A percentile compares a stretch with the other conserved stretches of the same genome.
Conservation (phyloP, 768 basidiomycete species). For the Crassisporium funariophilum region DNA sequence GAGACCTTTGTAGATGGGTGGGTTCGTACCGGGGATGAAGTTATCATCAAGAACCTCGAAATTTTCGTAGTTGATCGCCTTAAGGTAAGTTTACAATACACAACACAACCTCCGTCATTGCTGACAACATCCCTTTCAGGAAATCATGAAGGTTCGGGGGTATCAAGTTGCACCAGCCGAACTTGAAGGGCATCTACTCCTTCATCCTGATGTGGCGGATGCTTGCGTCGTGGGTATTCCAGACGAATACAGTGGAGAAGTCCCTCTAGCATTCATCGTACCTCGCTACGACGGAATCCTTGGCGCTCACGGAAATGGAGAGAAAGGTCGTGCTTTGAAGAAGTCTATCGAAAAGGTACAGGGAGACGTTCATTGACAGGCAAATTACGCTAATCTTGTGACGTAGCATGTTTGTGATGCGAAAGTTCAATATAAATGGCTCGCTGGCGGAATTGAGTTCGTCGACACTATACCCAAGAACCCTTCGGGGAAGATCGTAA, state of each 20-base stretch:
- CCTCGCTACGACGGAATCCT: slow-evolving; percentile 43
- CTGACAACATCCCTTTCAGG: slow-evolving; percentile 36
- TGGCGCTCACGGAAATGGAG: slow-evolving; percentile 33
- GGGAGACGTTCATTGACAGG: background rate
- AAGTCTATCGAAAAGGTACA: slow-evolving; percentile 56
- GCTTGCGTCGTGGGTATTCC: slow-evolving; percentile 66
- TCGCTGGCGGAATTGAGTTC: slow-evolving; percentile 64
- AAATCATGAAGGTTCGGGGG: slow-evolving; percentile 69
- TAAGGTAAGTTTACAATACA: slow-evolving; percentile 48
- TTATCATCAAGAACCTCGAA: slow-evolving; percentile 63
- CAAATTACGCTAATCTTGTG: background rate
- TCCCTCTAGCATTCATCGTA: slow-evolving; percentile 73
- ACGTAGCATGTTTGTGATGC: slow-evolving; percentile 56
- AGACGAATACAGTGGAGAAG: slow-evolving; percentile 77
- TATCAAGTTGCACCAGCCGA: slow-evolving; percentile 69
- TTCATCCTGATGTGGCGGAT: slow-evolving; percentile 62
- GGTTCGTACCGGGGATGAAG: slow-evolving; percentile 75
- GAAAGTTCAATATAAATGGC: slow-evolving; percentile 61
- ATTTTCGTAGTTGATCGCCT: slow-evolving; percentile 73
- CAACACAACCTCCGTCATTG: no score
- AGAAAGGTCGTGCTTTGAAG: slow-evolving; percentile 42
- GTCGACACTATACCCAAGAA: slow-evolving; percentile 68
- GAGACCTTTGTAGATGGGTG: slow-evolving; percentile 67
- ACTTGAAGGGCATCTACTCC: slow-evolving; percentile 63
- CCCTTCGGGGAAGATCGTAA: slow-evolving; percentile 67